Percentiles rank a stretch among this genome's conserved stretches.
phyloP scores from a whole-genome alignment of 768 basidiomycete genomes.

The Albatrellus ellisii region DNA sequence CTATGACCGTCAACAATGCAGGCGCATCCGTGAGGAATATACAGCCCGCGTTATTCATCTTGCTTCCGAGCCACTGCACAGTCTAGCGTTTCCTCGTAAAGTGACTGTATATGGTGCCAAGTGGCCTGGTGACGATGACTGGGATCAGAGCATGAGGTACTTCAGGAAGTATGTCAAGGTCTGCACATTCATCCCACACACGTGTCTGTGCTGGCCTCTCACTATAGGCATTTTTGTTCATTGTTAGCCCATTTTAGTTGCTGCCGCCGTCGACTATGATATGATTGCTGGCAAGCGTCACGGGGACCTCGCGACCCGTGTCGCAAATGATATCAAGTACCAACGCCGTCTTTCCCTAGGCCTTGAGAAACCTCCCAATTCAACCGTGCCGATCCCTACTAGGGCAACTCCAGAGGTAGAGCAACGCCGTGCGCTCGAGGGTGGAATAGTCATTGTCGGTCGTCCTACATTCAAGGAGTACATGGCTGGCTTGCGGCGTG shows the following conservation, averaged over 20 bases:
- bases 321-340: slow-evolving; percentile 59
- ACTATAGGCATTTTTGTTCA: slow-evolving; percentile 42
- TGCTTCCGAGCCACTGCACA: slow-evolving; percentile 53
- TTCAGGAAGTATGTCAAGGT: slow-evolving; percentile 99
- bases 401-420: slow-evolving; percentile 38
- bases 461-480: slow-evolving; percentile 92
- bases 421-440: slow-evolving; percentile 51
- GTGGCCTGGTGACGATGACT: slow-evolving; percentile 94
- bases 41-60: slow-evolving; percentile 67
- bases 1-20: slow-evolving; percentile 81
- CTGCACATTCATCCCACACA: slow-evolving; percentile 17
- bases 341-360: slow-evolving; percentile 58
- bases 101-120: slow-evolving; percentile 80
- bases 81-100: slow-evolving; percentile 57
- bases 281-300: slow-evolving; percentile 69
- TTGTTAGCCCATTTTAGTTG: slow-evolving; percentile 91
- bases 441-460: slow-evolving; percentile 78
- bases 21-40: slow-evolving; percentile 63
- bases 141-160: slow-evolving; percentile 69
- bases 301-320: slow-evolving; percentile 70
- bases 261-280: slow-evolving; percentile 89
- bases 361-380: slow-evolving; percentile 36
- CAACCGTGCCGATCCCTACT: slow-evolving; percentile 35
- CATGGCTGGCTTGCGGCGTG: slow-evolving; percentile 71
- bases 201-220: slow-evolving; percentile 6